Evolutionary conservation across 805 yeast species (phyloP).

Genomic region (Yamadazyma tumulicola): DNA sequence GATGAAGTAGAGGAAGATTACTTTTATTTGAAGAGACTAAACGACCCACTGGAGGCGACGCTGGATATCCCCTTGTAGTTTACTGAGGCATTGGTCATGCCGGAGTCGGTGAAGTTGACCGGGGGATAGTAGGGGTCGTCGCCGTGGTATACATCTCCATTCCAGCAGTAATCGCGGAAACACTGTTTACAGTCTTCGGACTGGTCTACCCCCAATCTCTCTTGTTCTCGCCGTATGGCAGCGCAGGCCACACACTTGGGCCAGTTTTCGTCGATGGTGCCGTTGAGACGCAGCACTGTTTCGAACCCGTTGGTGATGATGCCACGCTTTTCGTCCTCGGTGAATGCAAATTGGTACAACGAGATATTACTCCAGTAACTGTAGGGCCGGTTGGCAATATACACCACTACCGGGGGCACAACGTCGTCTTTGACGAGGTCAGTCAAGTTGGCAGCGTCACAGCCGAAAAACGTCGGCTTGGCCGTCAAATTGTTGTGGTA

Average conservation of each 20-base stretch:
- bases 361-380: slow-evolving; percentile 31
- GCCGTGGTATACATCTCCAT: slow-evolving; percentile 20
- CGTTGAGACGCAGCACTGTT: slow-evolving; percentile 27
- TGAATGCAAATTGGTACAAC: slow-evolving; percentile 29
- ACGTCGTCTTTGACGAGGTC: slow-evolving; percentile 33
- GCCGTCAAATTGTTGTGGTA: slow-evolving; percentile 32
- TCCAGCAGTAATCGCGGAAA: slow-evolving; percentile 39
- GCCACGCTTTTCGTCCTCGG: slow-evolving; percentile 33
- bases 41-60: no score
- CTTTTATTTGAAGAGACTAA: no score
- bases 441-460: slow-evolving; percentile 35
- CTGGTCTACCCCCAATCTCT: slow-evolving; percentile 34
- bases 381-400: slow-evolving; percentile 37
- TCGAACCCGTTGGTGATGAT: slow-evolving; percentile 38
- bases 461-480: slow-evolving; percentile 41
- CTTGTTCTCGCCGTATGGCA: slow-evolving; percentile 37
- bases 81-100: slow-evolving; percentile 24
- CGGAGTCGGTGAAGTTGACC: slow-evolving; percentile 26
- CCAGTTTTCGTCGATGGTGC: slow-evolving; percentile 36
- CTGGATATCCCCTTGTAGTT: not conserved
- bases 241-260: slow-evolving; percentile 41
- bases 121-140: slow-evolving; percentile 16
- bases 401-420: slow-evolving; percentile 36
- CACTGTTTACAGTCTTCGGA: slow-evolving; percentile 35
- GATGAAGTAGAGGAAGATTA: no score